Evolutionary conservation across 2,329 filamentous ascomycete species (phyloP).

Genomic region (Colletotrichum sp.): DNA sequence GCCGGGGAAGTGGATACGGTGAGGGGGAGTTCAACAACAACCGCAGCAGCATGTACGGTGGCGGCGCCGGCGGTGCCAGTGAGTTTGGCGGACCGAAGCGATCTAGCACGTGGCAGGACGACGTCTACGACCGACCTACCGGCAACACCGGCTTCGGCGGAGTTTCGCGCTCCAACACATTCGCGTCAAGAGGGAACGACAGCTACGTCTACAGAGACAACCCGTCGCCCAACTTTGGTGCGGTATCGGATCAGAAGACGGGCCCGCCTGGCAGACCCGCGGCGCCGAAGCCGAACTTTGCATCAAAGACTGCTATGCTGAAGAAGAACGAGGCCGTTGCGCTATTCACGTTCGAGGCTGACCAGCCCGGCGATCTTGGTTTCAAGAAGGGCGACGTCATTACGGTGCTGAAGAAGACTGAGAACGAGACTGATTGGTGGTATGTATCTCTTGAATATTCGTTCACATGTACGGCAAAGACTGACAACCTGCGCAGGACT

Average conservation of each 20-base stretch:
- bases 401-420: slow-evolving; percentile 91
- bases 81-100: slow-evolving; percentile 64
- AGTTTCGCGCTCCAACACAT: slow-evolving; percentile 57
- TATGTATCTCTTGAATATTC: slow-evolving; percentile 44
- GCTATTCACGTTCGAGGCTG: slow-evolving; percentile 91
- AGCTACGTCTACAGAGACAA: slow-evolving; percentile 62
- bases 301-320: slow-evolving; percentile 58
- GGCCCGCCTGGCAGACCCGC: slow-evolving; percentile 76
- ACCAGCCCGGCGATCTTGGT: slow-evolving; percentile 88
- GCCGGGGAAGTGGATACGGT: slow-evolving; percentile 72
- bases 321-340: slow-evolving; percentile 86
- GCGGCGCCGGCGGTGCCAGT: slow-evolving; percentile 42
- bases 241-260: slow-evolving; percentile 42
- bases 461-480: not conserved
- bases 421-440: slow-evolving; percentile 96
- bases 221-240: slow-evolving; percentile 7
- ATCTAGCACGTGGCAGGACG: slow-evolving; percentile 76
- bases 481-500: slow-evolving; percentile 62
- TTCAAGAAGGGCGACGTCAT: slow-evolving; percentile 94
- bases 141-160: slow-evolving; percentile 33
- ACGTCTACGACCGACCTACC: slow-evolving; percentile 69
- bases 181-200: slow-evolving; percentile 49
- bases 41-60: slow-evolving; percentile 38
- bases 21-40: slow-evolving; percentile 56
- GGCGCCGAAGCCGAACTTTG: slow-evolving; percentile 89